A percentile compares a stretch with the other conserved stretches of the same genome.
phyloP scores from a whole-genome alignment of 176 grass and related monocot genomes.

The barley (Hordeum vulgare) region MorexV3_pseudomolecules_assembly NC_058519.1:470054853-470055352 shows the following conservation, averaged over 20 bases:
- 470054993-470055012: slow-evolving; percentile 59
- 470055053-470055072: neutral
- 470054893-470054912: neutral
- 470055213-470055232: slow-evolving; percentile 41
- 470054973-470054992: slow-evolving; percentile 29
- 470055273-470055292: slow-evolving; percentile 78
- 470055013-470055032: slow-evolving; percentile 42
- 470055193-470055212: slow-evolving; percentile 62
- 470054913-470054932: neutral
- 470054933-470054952: slow-evolving; percentile 9
- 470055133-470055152: slow-evolving; percentile 65
- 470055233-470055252: slow-evolving; percentile 71
- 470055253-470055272: slow-evolving; percentile 72
- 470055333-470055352: slow-evolving; percentile 84
- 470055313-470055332: slow-evolving; percentile 84
- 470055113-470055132: slow-evolving; percentile 60
- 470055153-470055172: slow-evolving; percentile 79
- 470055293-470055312: slow-evolving; percentile 92
- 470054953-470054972: slow-evolving; percentile 45
- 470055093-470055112: slow-evolving; percentile 34
- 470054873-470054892: neutral
- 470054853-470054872: neutral
- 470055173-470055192: slow-evolving; percentile 93
- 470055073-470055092: slow-evolving; percentile 30
- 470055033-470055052: slow-evolving; percentile 40